phyloP scores from a whole-genome alignment of 352 stramenopile genomes.

The Globisporangium paroecandrum region DNA sequence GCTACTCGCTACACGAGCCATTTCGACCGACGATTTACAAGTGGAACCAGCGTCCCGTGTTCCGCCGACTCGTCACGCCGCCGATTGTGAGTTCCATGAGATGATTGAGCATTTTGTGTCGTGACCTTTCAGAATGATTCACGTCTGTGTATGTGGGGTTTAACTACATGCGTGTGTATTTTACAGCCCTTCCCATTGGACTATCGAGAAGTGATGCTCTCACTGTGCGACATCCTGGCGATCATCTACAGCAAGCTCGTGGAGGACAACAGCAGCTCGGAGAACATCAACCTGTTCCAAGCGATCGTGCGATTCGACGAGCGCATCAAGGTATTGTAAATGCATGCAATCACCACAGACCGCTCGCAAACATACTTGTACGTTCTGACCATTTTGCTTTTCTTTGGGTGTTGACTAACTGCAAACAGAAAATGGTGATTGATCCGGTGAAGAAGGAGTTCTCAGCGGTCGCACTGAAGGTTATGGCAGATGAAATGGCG shows the following conservation, averaged over 20 bases:
- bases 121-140: neutral
- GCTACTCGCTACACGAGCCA: slow-evolving; percentile 47
- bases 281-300: slow-evolving; percentile 76
- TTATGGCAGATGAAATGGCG: slow-evolving; percentile 60
- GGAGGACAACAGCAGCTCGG: slow-evolving; percentile 66
- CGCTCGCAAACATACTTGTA: neutral
- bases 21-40: slow-evolving; percentile 73
- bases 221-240: slow-evolving; percentile 75
- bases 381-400: neutral
- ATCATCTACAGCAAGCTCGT: slow-evolving; percentile 83
- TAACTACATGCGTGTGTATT: neutral
- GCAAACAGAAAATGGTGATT: slow-evolving; percentile 75
- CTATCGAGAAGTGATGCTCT: slow-evolving; percentile 78
- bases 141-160: neutral
- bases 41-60: slow-evolving; percentile 81
- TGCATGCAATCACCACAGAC: neutral
- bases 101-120: neutral
- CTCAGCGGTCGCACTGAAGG: slow-evolving; percentile 45
- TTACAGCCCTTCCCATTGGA: slow-evolving; percentile 72
- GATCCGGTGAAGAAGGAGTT: slow-evolving; percentile 83
- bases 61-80: slow-evolving; percentile 63
- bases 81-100: slow-evolving; percentile 46
- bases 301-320: slow-evolving; percentile 78
- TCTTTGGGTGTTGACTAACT: neutral
- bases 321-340: slow-evolving; percentile 62